Evolutionary conservation across 2,329 filamentous ascomycete species (phyloP).

Genomic region (Alternaria sp.): DNA sequence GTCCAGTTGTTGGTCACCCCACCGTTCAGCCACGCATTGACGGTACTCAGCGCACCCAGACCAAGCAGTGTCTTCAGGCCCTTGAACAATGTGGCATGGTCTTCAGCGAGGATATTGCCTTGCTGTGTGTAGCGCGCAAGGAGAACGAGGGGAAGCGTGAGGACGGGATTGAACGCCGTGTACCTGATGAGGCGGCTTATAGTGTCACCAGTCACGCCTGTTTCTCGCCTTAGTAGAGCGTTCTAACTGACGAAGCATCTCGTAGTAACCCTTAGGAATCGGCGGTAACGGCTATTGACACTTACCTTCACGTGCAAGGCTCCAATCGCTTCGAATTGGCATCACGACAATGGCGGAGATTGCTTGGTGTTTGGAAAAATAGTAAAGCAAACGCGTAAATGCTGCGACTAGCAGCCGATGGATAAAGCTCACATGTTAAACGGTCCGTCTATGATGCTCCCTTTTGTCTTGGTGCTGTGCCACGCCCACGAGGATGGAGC

Average conservation of each 20-base stretch:
- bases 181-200: constrained; percentile 65
- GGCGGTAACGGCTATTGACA: background rate
- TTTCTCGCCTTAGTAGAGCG: background rate
- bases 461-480: constrained; percentile 6
- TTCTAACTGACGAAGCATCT: background rate
- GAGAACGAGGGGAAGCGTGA: constrained; percentile 70
- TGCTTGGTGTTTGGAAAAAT: background rate
- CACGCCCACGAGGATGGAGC: constrained; percentile 1
- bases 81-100: constrained; percentile 61
- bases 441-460: background rate
- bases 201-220: constrained; percentile 62
- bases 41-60: constrained; percentile 60
- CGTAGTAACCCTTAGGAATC: background rate
- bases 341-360: constrained; percentile 28
- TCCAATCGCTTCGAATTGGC: constrained; percentile 52
- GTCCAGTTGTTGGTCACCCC: constrained; percentile 62
- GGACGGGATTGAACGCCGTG: constrained; percentile 70
- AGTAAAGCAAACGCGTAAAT: background rate
- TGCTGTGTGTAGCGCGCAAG: constrained; percentile 69
- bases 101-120: constrained; percentile 63
- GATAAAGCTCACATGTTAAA: constrained; percentile 9
- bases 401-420: background rate
- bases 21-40: constrained; percentile 63
- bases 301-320: constrained; percentile 52
- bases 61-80: constrained; percentile 64